Conservation (phyloP, 352 stramenopile species). For the Globisporangium abappressorium region DNA sequence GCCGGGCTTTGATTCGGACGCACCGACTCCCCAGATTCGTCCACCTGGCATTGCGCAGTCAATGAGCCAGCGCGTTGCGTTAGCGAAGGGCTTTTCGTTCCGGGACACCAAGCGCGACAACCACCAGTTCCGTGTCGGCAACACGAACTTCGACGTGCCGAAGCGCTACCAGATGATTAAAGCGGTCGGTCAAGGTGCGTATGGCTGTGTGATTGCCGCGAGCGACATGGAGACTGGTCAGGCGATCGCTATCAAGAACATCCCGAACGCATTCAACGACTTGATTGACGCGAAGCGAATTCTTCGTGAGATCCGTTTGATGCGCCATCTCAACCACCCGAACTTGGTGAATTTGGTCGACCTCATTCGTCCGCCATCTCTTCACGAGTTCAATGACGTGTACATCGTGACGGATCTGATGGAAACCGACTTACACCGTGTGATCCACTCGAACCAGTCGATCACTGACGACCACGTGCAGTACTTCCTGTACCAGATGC, state of each 20-base stretch:
- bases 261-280: slow-evolving; percentile 91
- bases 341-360: slow-evolving; percentile 84
- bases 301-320: slow-evolving; percentile 84
- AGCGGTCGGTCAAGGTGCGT: slow-evolving; percentile 88
- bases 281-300: slow-evolving; percentile 87
- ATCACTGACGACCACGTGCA: slow-evolving; percentile 79
- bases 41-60: slow-evolving; percentile 38
- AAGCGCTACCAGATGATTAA: slow-evolving; percentile 89
- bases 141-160: slow-evolving; percentile 85
- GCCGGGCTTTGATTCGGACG: slow-evolving; percentile 44
- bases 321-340: slow-evolving; percentile 84
- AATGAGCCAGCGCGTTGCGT: slow-evolving; percentile 49
- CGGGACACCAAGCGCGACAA: slow-evolving; percentile 83
- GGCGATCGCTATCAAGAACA: slow-evolving; percentile 96
- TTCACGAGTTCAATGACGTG: slow-evolving; percentile 88
- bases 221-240: slow-evolving; percentile 85
- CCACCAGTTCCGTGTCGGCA: slow-evolving; percentile 83
- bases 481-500: slow-evolving; percentile 81
- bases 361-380: slow-evolving; percentile 70
- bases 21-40: slow-evolving; percentile 51
- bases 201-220: slow-evolving; percentile 89
- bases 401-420: slow-evolving; percentile 84
- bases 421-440: slow-evolving; percentile 73
- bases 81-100: slow-evolving; percentile 81
- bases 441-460: slow-evolving; percentile 81